These are phyloP conservation scores for Pseudozyma flocculosa DNA, from an alignment of 1,284 basidiomycete species.

Conservation along the genomic window DNA sequence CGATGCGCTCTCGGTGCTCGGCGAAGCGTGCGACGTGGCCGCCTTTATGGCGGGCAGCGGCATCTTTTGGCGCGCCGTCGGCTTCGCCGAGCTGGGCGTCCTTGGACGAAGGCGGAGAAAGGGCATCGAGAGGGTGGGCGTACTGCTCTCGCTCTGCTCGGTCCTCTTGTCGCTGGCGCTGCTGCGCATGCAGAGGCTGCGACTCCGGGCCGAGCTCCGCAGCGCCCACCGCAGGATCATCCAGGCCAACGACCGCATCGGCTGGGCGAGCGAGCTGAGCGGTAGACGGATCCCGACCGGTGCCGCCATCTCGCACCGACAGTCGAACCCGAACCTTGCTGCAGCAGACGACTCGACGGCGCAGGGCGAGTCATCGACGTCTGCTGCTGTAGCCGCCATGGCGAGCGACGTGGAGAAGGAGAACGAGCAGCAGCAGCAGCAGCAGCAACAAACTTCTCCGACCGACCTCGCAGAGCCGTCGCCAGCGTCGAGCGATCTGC, in stretches of 20 bases:
- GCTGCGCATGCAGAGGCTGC: conserved; percentile 12
- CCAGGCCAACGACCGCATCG: conserved; percentile 27
- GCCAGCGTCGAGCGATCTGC: no score
- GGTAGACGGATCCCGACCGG: conserved; percentile 13
- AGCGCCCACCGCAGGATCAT: conserved; percentile 29
- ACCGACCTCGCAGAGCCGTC: no score
- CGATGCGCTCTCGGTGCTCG: conserved; percentile 11
- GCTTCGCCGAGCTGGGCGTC: conserved; percentile 19
- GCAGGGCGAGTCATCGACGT: no score
- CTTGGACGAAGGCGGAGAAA: conserved; percentile 27
- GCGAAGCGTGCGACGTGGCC: conserved; percentile 41
- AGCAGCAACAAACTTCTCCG: no score
- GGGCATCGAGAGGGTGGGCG: conserved; percentile 41
- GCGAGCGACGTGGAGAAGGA: no score
- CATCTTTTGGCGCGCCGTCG: conserved; percentile 43
- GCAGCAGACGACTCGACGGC: no score
- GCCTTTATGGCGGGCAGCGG: conserved; percentile 37
- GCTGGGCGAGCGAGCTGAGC: conserved; percentile 19
- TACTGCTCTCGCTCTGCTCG: conserved; percentile 33
- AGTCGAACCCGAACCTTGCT: neutral
- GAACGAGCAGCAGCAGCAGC: no score
- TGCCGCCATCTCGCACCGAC: conserved; percentile 16
- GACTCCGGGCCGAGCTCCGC: conserved; percentile 10
- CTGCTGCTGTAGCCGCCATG: no score
- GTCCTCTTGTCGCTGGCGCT: conserved; percentile 19